Evolutionary conservation across 2,329 filamentous ascomycete genomes (phyloP), one percentile per base, ranked within the genome.

Genomic region (Verticillium zaregamsianum): DNA sequence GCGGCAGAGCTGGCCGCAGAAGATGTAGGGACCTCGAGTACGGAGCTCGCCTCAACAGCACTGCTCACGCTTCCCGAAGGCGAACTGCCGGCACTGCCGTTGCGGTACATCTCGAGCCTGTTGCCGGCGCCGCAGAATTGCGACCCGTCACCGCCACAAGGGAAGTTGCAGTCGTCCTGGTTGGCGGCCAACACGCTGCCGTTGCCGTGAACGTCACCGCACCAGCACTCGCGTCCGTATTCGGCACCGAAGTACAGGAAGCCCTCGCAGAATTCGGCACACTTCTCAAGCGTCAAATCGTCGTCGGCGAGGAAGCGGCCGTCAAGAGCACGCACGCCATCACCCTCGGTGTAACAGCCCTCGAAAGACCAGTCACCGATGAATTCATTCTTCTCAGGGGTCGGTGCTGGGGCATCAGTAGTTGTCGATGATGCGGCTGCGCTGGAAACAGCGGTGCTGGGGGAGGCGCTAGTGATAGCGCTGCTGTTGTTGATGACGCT

Each of bases 141-240:
- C 0, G 65, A 65, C 7, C 60, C 65, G 37, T 77, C 69, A 0
- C 76, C 76, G 0, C 67, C 63, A 9, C 76, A 78, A 0, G 63
- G 62, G 31, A 75, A 72, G 2, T 68, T 71, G 61, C 76, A 77
- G 11, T 76, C 74, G 0, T 64, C 65, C 14, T 75, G 68, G 25
- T 72, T 69, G 6, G 60, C 57, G 0, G 72, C 71, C 35, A 69
- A 65, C 17, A 65, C 63, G 23, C 70, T 71, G 5, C 70, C 72
- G 0, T 64, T 61, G 3, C 69, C 70, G 3, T 77, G 63, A 1
- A 56, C 62, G 25, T 76, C 70, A 0, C 76, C 76, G 33, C 76
- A 79, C 57, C 72, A 79, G 59, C 76, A 79, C 60, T 79, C 74
- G 0, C 73, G 60, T 3, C 71, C 74, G 35, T 77, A 77, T 32